Percentiles rank a stretch among this genome's conserved stretches.
These are phyloP conservation scores for Pythium pyrilobum DNA, from an alignment of 352 stramenopile genomes.

Conservation along the genomic window DNA sequence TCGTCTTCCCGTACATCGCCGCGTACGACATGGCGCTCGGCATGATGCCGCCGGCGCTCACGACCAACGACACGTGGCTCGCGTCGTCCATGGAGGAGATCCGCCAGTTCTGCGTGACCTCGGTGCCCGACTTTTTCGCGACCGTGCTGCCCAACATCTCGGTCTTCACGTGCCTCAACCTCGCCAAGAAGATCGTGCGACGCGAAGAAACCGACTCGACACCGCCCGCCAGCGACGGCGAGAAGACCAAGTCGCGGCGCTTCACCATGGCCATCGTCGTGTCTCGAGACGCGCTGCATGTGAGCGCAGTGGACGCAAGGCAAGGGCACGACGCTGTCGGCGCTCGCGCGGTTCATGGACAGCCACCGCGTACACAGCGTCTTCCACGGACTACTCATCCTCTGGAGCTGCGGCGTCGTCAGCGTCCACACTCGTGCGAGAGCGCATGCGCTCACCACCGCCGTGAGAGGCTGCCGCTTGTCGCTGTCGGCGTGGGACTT, in stretches of 20 bases:
- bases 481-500: slow-evolving; percentile 3
- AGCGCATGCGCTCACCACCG: not conserved
- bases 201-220: not conserved
- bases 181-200: slow-evolving; percentile 5
- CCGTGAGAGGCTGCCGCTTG: not conserved
- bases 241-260: not conserved
- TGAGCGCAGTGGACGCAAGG: not conserved
- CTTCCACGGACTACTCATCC: not conserved
- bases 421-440: not conserved
- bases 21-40: slow-evolving; percentile 1
- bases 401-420: not conserved
- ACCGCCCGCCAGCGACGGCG: not conserved
- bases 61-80: slow-evolving; percentile 7
- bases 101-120: slow-evolving; percentile 14
- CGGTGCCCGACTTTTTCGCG: slow-evolving; percentile 3
- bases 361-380: not conserved
- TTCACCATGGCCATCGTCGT: slow-evolving; percentile 3
- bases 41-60: not conserved
- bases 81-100: slow-evolving; percentile 1
- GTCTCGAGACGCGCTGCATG: not conserved
- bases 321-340: not conserved
- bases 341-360: not conserved
- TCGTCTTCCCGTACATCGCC: slow-evolving; percentile 7
- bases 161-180: slow-evolving; percentile 5
- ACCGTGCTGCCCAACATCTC: slow-evolving; percentile 10